These are phyloP conservation scores for Nannizziopsis arthrosporioides DNA, from an alignment of 2,329 filamentous ascomycete genomes.

Conservation along the genomic window DNA sequence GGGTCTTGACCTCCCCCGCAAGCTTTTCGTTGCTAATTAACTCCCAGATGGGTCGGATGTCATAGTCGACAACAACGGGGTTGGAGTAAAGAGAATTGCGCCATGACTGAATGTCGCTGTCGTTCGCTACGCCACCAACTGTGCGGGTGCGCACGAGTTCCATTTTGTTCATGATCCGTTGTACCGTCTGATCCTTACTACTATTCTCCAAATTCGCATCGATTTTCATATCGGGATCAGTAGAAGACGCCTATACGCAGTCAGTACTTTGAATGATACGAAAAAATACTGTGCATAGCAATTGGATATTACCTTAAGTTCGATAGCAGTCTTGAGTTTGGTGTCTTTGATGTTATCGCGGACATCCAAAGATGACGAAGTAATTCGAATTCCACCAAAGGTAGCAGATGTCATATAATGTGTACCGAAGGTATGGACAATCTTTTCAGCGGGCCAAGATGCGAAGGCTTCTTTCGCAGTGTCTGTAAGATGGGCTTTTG, in stretches of 20 bases:
- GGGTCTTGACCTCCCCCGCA: background rate
- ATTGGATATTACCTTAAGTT: background rate
- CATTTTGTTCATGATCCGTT: conserved; percentile 7
- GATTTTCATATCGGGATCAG: background rate
- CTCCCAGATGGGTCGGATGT: conserved; percentile 7
- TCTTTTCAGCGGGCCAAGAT: conserved; percentile 5
- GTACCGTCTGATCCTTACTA: conserved; percentile 2
- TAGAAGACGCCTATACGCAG: background rate
- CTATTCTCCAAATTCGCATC: conserved; percentile 1
- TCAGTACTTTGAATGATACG: background rate
- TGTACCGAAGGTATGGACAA: conserved; percentile 7
- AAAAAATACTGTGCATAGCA: background rate
- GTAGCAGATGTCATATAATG: conserved; percentile 7
- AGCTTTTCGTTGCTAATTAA: background rate
- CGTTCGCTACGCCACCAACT: conserved; percentile 2
- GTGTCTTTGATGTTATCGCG: conserved; percentile 7
- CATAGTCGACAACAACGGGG: conserved; percentile 6
- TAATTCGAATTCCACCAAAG: conserved; percentile 8
- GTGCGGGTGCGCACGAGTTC: conserved; percentile 6
- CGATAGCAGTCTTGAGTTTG: conserved; percentile 8
- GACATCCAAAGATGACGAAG: conserved; percentile 5
- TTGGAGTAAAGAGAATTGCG: conserved; percentile 5
- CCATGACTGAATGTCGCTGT: conserved; percentile 4
- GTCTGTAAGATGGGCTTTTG: background rate
- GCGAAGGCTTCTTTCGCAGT: conserved; percentile 5